phyloP scores from a whole-genome alignment of 2,329 filamentous ascomycete species.

The Huntiella bhutanensis region DNA sequence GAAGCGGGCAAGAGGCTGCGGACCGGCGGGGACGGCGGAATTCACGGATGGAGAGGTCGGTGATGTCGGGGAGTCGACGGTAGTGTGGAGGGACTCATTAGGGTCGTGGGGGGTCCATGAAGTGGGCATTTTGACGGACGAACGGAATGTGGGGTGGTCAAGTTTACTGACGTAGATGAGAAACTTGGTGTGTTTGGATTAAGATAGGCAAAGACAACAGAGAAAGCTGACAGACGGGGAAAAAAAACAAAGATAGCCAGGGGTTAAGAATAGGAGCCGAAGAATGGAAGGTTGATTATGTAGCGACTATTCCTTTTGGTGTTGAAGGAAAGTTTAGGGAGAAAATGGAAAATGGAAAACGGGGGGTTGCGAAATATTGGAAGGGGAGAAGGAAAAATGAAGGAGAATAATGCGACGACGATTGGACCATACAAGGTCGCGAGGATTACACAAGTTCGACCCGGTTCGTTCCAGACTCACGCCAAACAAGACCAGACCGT shows the following conservation, averaged over 20 bases:
- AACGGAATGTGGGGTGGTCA: background rate
- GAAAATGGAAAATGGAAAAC: background rate
- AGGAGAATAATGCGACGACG: too few relatives aligned
- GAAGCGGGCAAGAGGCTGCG: conserved; percentile 39
- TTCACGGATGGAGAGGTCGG: background rate
- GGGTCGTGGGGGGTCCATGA: background rate
- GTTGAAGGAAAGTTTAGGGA: background rate
- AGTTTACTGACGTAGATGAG: background rate
- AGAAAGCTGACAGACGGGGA: background rate
- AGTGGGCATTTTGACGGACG: background rate
- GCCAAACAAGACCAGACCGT: too few relatives aligned
- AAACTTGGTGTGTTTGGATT: background rate
- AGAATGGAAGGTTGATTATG: background rate
- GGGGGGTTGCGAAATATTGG: conserved; percentile 22
- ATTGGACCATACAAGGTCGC: too few relatives aligned
- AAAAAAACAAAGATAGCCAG: background rate
- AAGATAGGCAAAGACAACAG: background rate
- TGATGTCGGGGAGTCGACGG: conserved; percentile 8
- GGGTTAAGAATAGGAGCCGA: conserved; percentile 1
- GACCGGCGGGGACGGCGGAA: conserved; percentile 4
- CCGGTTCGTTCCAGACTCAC: too few relatives aligned
- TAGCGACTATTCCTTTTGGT: background rate
- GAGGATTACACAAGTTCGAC: too few relatives aligned
- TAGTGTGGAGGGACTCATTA: background rate
- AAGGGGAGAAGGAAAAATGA: too few relatives aligned